Conservation (phyloP, 306 rosid genomes). For the Cercis canadensis region DNA sequence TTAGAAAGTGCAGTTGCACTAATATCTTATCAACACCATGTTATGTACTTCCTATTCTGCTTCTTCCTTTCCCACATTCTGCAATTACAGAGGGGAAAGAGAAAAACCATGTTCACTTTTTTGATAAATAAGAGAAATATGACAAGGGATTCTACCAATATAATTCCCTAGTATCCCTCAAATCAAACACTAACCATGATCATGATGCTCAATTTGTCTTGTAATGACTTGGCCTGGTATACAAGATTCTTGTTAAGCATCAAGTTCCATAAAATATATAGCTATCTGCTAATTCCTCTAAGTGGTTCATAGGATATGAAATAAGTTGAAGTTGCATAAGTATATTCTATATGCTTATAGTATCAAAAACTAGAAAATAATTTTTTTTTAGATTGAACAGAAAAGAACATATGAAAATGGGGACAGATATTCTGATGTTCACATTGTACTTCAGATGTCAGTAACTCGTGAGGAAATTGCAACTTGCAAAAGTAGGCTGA, state of each 20-base stretch:
- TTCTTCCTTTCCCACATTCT: constrained; percentile 1
- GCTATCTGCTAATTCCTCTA: background rate
- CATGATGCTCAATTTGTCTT: too few species aligned
- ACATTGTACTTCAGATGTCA: too few species aligned
- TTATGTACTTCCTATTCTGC: constrained; percentile 5
- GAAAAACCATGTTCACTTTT: constrained; percentile 7
- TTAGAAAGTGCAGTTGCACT: constrained; percentile 46
- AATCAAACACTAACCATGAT: background rate
- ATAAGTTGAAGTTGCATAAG: background rate
- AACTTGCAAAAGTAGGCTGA: too few species aligned
- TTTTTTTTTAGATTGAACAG: too few species aligned
- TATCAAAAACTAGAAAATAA: too few species aligned
- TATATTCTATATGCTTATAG: background rate
- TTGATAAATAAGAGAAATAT: background rate
- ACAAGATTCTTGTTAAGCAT: too few species aligned
- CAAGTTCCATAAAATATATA: background rate
- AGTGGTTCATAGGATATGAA: background rate
- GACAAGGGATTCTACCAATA: background rate
- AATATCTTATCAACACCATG: background rate
- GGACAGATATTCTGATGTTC: too few species aligned
- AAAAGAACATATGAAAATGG: too few species aligned
- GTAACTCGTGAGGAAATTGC: too few species aligned
- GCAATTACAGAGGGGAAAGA: background rate
- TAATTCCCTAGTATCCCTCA: background rate
- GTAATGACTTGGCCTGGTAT: too few species aligned